Conservation (phyloP, 2,329 filamentous ascomycete species). For the Polytolypa hystricis region DNA sequence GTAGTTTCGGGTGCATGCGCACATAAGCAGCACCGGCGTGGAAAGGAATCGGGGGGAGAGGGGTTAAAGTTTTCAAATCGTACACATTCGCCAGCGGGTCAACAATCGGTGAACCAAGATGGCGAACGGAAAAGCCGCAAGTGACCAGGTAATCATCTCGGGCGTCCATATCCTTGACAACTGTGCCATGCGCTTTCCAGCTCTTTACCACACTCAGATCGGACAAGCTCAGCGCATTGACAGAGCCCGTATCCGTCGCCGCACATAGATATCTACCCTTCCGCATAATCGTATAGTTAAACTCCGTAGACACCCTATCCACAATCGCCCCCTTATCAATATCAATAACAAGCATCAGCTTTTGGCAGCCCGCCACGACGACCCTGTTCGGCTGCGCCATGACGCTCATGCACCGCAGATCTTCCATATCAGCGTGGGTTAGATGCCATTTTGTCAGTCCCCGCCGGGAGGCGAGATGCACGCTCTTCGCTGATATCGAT, state of each 20-base stretch:
- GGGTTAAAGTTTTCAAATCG: slow-evolving; percentile 80
- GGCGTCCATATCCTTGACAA: slow-evolving; percentile 94
- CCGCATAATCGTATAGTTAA: slow-evolving; percentile 86
- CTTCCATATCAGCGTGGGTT: slow-evolving; percentile 65
- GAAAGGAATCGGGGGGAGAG: slow-evolving; percentile 81
- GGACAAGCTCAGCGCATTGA: slow-evolving; percentile 75
- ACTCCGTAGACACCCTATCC: slow-evolving; percentile 60
- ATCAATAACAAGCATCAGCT: slow-evolving; percentile 68
- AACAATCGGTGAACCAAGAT: slow-evolving; percentile 67
- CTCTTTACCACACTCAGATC: slow-evolving; percentile 69
- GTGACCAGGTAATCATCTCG: slow-evolving; percentile 92
- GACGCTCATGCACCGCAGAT: slow-evolving; percentile 90
- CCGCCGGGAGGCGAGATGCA: slow-evolving; percentile 78
- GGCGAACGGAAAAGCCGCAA: slow-evolving; percentile 81
- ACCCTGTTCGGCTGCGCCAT: slow-evolving; percentile 79
- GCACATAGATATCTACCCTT: slow-evolving; percentile 81
- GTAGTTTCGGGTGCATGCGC: slow-evolving; percentile 90
- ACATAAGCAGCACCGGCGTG: slow-evolving; percentile 89
- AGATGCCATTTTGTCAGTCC: slow-evolving; percentile 85
- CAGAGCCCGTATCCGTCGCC: slow-evolving; percentile 67
- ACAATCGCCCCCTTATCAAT: slow-evolving; percentile 61
- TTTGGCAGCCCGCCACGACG: slow-evolving; percentile 76
- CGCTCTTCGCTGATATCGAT: slow-evolving; percentile 66
- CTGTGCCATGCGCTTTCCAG: slow-evolving; percentile 82
- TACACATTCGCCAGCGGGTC: slow-evolving; percentile 94